Conservation (phyloP, 805 yeast species). For the Grigorovia yakushimaensis region DNA sequence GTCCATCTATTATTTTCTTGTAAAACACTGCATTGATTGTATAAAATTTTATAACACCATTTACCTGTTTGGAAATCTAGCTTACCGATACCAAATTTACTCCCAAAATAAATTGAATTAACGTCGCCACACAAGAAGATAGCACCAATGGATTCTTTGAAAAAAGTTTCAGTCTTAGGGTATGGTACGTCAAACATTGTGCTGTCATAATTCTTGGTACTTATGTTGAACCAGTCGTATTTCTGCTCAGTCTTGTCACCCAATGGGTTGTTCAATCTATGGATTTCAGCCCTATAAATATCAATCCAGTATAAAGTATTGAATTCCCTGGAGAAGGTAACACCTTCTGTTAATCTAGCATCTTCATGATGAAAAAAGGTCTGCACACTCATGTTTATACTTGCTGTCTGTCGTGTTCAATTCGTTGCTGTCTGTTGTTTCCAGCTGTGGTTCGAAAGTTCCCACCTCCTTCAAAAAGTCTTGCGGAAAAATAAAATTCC, state of each 20-base stretch:
- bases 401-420: no score
- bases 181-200: constrained; percentile 24
- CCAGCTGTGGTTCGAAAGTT: no score
- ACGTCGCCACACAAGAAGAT: constrained; percentile 44
- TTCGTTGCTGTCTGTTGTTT: constrained; percentile 13
- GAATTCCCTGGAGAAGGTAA: constrained; percentile 50
- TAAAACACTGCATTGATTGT: constrained; percentile 25
- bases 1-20: constrained; percentile 5
- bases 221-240: constrained; percentile 1
- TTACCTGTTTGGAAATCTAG: constrained; percentile 35
- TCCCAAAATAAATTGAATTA: constrained; percentile 49
- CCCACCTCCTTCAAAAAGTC: no score
- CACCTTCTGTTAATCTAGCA: constrained; percentile 51
- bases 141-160: constrained; percentile 51
- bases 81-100: constrained; percentile 53
- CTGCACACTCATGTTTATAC: constrained; percentile 1
- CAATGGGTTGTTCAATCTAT: constrained; percentile 17
- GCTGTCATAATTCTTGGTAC: background rate
- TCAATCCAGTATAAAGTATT: constrained; percentile 39
- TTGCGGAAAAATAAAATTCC: no score
- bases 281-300: constrained; percentile 30
- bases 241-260: constrained; percentile 26
- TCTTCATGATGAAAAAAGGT: constrained; percentile 17
- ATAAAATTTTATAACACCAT: constrained; percentile 33
- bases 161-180: constrained; percentile 3